Percentiles rank a stretch among this genome's conserved stretches.
These are phyloP conservation scores for Pilasporangium apinafurcum DNA, from an alignment of 352 stramenopile species.

Conservation along the genomic window DNA sequence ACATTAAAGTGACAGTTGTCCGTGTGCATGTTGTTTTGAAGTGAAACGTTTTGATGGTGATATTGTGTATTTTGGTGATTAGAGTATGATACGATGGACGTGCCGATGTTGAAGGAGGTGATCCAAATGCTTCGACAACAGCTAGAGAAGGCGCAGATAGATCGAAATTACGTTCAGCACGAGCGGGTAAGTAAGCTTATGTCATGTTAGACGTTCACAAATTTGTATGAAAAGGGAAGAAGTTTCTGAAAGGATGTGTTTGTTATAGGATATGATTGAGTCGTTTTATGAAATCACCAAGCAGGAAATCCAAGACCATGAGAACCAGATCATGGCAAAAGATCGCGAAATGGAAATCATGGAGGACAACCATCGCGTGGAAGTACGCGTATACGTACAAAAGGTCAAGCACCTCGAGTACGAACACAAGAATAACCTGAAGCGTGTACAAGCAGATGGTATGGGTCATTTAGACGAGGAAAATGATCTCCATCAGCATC, in stretches of 20 bases:
- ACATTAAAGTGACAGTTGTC: conserved; percentile 1
- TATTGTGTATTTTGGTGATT: background rate
- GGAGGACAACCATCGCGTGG: conserved; percentile 93
- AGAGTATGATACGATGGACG: conserved; percentile 92
- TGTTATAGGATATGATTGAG: conserved; percentile 89
- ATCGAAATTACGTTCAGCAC: conserved; percentile 94
- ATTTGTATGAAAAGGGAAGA: too few species aligned
- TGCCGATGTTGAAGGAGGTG: conserved; percentile 90
- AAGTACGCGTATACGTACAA: conserved; percentile 91
- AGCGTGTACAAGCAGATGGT: conserved; percentile 68
- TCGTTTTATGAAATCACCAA: conserved; percentile 94
- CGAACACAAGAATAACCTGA: conserved; percentile 93
- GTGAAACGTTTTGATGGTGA: background rate
- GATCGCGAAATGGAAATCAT: conserved; percentile 95
- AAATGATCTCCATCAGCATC: conserved; percentile 53
- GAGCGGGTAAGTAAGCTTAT: conserved; percentile 53
- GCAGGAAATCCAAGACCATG: conserved; percentile 86
- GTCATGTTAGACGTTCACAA: too few species aligned
- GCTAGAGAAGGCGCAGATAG: conserved; percentile 85
- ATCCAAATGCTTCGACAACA: conserved; percentile 90
- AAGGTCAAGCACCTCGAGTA: conserved; percentile 95
- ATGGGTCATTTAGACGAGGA: conserved; percentile 71
- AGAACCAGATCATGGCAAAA: conserved; percentile 89
- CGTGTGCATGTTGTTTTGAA: background rate
- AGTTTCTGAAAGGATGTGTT: too few species aligned